phyloP scores from a whole-genome alignment of 192 early-diverging fungal genomes.

The Haplosporangium gracile region DNA sequence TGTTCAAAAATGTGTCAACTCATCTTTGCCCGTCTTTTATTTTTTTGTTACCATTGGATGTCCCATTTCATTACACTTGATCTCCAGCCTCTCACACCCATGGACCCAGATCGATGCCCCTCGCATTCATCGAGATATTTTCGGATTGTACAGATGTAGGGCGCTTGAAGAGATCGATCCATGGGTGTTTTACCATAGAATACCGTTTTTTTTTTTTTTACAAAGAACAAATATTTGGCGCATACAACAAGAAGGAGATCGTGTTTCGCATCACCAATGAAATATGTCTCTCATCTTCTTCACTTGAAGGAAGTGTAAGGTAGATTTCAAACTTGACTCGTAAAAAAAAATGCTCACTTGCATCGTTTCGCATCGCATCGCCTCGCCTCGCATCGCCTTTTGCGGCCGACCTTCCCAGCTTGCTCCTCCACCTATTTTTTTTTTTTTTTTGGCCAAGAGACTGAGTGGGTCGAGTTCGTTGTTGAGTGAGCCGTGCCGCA shows the following conservation, averaged over 20 bases:
- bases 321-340: not conserved
- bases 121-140: no score
- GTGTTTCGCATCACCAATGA: constrained; percentile 6
- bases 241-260: not conserved
- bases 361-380: not conserved
- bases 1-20: no score
- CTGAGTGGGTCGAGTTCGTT: not conserved
- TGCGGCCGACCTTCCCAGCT: not conserved
- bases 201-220: no score
- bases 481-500: not conserved
- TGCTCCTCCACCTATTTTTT: not conserved
- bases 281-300: not conserved
- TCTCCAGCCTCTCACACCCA: no score
- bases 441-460: not conserved
- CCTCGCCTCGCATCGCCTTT: not conserved
- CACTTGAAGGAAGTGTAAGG: no score
- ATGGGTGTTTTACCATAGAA: no score
- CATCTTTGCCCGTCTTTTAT: no score
- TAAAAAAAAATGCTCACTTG: not conserved
- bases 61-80: not conserved
- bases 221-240: no score
- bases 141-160: no score
- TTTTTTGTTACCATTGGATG: not conserved
- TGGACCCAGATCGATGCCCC: not conserved
- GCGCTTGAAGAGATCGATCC: not conserved